Base-by-base conservation (phyloP, 139 green algal genomes). In the Yamagishiella unicocca region DNA sequence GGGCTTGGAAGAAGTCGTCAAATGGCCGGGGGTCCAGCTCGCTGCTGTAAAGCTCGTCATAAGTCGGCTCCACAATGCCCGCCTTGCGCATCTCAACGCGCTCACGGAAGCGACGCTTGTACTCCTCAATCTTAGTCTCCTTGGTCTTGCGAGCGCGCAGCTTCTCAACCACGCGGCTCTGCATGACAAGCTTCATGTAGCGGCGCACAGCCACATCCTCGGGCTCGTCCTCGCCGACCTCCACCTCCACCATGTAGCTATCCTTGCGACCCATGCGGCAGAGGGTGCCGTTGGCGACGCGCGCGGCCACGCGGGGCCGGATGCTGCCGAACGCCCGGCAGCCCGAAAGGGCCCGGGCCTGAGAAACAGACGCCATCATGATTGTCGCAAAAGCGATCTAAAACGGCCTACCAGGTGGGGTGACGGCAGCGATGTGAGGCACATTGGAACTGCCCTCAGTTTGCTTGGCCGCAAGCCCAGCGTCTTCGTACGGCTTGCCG, bases 181-280 rank as follows among this genome's bases (percentile, higher is more conserved):
- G 90, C 87, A 93, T 83, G 25, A 95, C 89, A 53, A 86, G 76
- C 86, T 92, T 93, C 92, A 95, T 93, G 89, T 92, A 95, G 55
- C 91, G 90, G 75, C 87, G 90, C 64, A 95, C 92, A 50, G 92
- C 90, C 81, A 90, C 88, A 40, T 95, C 92, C 87, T 95, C 92
- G 4, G 92, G 89, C 90, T 95, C 92, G 37, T 92, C 90, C 64
- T 95, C 92, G 27, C 33, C 89, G 17, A 95, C 77, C 29, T 93
- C 84, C 27, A 91, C 90, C 89, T 93, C 90, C 17, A 95, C 90
- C 92, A 95, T 95, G 89, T 88, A 95, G 81, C 55, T 89, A 43
- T 92, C 87, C 64, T 79, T 90, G 25, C 83, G 71, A 12, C 46
- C 40, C 87, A 93, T 92, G 38, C 79, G 80, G 42, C 68, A 74